Conservation (phyloP, 176 grass and related monocot genomes). For the Triticum monococcum region DNA sequence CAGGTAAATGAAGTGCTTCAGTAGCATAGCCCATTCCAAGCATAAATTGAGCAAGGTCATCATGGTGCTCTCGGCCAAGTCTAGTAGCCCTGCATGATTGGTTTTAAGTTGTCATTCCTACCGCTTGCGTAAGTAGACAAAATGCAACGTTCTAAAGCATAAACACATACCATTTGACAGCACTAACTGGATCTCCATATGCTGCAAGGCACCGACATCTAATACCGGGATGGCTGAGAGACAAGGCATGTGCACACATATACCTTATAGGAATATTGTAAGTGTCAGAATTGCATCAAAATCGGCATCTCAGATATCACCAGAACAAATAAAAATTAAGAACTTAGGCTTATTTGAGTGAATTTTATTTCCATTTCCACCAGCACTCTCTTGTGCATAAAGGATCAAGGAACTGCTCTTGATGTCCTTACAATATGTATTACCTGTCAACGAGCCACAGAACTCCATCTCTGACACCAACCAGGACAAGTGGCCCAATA, state of each 20-base stretch:
- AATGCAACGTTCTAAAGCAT: slow-evolving; percentile 14
- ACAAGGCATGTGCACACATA: slow-evolving; percentile 98
- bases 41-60: slow-evolving; percentile 99
- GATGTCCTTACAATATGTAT: slow-evolving; percentile 34
- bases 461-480: slow-evolving; percentile 93
- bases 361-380: neutral
- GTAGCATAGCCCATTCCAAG: slow-evolving; percentile 99
- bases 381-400: neutral
- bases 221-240: slow-evolving; percentile 99
- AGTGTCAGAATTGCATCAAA: slow-evolving; percentile 24
- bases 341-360: neutral
- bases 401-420: slow-evolving; percentile 14
- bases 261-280: slow-evolving; percentile 54
- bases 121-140: slow-evolving; percentile 9
- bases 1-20: slow-evolving; percentile 99
- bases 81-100: slow-evolving; percentile 79
- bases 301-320: neutral
- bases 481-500: slow-evolving; percentile 92
- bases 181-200: slow-evolving; percentile 98
- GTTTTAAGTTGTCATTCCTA: slow-evolving; percentile 3
- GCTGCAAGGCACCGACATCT: slow-evolving; percentile 97
- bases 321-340: slow-evolving; percentile 13
- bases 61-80: slow-evolving; percentile 93
- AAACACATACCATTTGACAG: slow-evolving; percentile 86
- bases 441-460: slow-evolving; percentile 99